Percentiles rank a stretch among this genome's conserved stretches.
Evolutionary conservation across 2,329 filamentous ascomycete species (phyloP).

Genomic region (Calonectria pteridis): DNA sequence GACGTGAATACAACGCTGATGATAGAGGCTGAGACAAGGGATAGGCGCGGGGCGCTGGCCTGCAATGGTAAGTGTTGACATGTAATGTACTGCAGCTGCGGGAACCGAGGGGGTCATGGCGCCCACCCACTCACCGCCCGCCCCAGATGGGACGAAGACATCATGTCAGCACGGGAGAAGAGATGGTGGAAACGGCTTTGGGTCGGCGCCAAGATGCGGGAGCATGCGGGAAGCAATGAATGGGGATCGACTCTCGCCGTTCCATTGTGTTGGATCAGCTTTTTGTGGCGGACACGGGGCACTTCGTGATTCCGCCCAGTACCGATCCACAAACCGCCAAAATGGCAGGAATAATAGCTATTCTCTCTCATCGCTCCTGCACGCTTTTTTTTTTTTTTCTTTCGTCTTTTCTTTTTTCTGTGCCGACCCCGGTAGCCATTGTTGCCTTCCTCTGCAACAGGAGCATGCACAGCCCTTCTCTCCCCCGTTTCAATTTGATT

Average conservation of each 20-base stretch:
- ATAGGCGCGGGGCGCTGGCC: conserved; percentile 1
- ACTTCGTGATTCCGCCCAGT: conserved; percentile 2
- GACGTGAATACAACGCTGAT: conserved; percentile 9
- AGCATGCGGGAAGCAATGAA: conserved; percentile 10
- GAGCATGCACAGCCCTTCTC: neutral
- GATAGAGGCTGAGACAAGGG: conserved; percentile 7
- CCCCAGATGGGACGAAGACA: neutral
- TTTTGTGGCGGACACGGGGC: neutral
- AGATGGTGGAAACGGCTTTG: neutral
- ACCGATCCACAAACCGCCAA: neutral
- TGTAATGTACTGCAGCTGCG: neutral
- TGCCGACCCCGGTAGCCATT: neutral
- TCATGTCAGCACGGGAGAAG: neutral
- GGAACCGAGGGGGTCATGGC: conserved; percentile 6
- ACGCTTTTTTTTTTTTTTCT: neutral
- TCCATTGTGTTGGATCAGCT: conserved; percentile 4
- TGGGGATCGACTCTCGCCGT: conserved; percentile 8
- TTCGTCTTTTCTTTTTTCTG: neutral
- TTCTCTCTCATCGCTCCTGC: neutral
- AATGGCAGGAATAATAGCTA: neutral
- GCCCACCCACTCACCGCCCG: conserved; percentile 18
- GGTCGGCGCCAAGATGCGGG: conserved; percentile 1
- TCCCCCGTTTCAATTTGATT: conserved; percentile 5
- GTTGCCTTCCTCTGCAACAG: neutral
- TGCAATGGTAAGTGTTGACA: conserved; percentile 7